These are phyloP conservation scores for Dorcoceras hygrometricum DNA, from an alignment of 257 asterid species.

Conservation along the genomic window DNA sequence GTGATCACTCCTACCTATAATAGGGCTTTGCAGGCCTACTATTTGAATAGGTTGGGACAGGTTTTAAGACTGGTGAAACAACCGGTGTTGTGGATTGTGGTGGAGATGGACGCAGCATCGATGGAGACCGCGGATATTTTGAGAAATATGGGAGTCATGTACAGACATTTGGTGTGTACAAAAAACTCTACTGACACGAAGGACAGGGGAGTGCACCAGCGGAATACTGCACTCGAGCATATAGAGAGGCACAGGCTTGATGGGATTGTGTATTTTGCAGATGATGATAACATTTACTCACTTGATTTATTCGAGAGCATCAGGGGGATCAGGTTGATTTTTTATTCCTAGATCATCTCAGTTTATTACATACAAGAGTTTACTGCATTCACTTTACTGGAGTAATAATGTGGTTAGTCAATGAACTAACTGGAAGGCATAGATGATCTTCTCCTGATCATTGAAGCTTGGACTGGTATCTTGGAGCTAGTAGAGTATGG, in stretches of 20 bases:
- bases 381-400: slow-evolving; percentile 13
- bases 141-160: slow-evolving; percentile 75
- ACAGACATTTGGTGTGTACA: slow-evolving; percentile 72
- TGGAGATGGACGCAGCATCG: slow-evolving; percentile 75
- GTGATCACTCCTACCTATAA: slow-evolving; percentile 79
- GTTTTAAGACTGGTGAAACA: slow-evolving; percentile 69
- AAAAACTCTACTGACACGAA: slow-evolving; percentile 62
- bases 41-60: slow-evolving; percentile 82
- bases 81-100: slow-evolving; percentile 90
- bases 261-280: slow-evolving; percentile 91
- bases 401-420: slow-evolving; percentile 14
- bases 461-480: background rate
- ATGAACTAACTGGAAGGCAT: background rate
- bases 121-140: slow-evolving; percentile 75
- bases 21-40: slow-evolving; percentile 72
- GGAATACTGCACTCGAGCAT: slow-evolving; percentile 90
- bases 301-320: slow-evolving; percentile 79
- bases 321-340: slow-evolving; percentile 66
- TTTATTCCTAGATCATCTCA: background rate
- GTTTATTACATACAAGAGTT: slow-evolving; percentile 15
- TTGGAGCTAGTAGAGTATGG: background rate
- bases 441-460: slow-evolving; percentile 6
- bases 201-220: slow-evolving; percentile 80
- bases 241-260: slow-evolving; percentile 82
- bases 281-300: slow-evolving; percentile 75